Conservation (phyloP, 176 grass and related monocot genomes). For the Hordeum marinum region DNA sequence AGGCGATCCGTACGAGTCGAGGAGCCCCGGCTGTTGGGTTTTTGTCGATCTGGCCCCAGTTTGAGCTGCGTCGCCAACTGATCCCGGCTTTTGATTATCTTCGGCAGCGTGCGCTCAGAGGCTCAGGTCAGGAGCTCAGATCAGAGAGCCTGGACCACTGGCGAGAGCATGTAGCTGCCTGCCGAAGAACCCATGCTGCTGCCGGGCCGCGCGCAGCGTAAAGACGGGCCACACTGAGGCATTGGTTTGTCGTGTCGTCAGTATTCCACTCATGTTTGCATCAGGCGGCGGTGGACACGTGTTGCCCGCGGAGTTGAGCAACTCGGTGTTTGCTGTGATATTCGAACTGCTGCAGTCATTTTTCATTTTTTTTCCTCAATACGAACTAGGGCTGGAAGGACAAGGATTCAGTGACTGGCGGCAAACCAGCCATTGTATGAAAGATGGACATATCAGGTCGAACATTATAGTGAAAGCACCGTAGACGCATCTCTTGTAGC, state of each 20-base stretch:
- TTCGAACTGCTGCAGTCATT: background rate
- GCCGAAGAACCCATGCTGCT: background rate
- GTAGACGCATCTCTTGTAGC: too few species aligned
- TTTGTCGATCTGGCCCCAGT: background rate
- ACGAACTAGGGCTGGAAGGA: too few species aligned
- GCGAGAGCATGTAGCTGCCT: background rate
- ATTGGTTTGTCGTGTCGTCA: conserved; percentile 5
- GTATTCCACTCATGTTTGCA: background rate
- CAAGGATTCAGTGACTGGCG: too few species aligned
- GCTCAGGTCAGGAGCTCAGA: background rate
- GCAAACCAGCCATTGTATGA: too few species aligned
- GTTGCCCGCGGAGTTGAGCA: background rate
- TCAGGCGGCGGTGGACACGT: background rate
- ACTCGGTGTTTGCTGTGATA: background rate
- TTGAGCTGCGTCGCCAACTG: background rate
- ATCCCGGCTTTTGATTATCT: background rate
- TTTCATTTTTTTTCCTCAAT: background rate
- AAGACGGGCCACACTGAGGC: background rate
- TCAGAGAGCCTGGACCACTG: background rate
- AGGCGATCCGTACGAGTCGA: background rate
- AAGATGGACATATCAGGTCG: too few species aligned
- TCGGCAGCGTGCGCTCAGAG: background rate
- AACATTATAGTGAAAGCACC: too few species aligned
- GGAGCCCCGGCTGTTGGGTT: background rate
- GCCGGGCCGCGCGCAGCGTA: background rate